Conservation (phyloP, 257 asterid species). For the Solanum tacnaense region DNA sequence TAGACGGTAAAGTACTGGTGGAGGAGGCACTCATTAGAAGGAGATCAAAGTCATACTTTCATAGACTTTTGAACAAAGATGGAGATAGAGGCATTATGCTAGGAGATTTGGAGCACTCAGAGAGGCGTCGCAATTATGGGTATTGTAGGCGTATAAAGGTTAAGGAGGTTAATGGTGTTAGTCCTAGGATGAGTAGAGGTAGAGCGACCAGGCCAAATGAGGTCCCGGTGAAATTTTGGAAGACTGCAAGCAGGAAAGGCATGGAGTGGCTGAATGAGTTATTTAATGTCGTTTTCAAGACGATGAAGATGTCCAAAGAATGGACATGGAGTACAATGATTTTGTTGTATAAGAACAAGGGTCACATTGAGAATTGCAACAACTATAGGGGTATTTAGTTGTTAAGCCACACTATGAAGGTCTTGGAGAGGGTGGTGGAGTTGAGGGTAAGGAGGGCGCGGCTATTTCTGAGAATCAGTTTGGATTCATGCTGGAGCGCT, state of each 20-base stretch:
- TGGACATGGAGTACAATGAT: not conserved
- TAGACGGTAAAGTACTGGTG: not conserved
- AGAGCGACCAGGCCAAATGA: not conserved
- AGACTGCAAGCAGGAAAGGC: not conserved
- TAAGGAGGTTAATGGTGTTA: not conserved
- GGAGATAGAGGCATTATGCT: not conserved
- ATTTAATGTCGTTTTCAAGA: not conserved
- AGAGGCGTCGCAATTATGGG: not conserved
- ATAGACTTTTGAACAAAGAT: not conserved
- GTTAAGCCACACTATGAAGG: not conserved
- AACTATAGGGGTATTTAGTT: not conserved
- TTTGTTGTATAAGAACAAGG: not conserved
- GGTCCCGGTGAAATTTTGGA: not conserved
- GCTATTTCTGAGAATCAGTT: too few relatives aligned
- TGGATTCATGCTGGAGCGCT: not conserved
- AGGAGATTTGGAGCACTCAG: not conserved
- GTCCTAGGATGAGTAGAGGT: not conserved
- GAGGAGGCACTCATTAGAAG: not conserved
- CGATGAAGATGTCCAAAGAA: not conserved
- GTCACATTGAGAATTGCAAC: too few relatives aligned
- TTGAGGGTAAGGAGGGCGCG: not conserved
- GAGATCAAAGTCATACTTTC: not conserved
- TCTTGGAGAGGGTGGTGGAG: not conserved
- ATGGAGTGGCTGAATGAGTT: not conserved
- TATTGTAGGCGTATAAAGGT: not conserved